These are phyloP conservation scores for Sporobolus alterniflorus DNA, from an alignment of 202 grass and related monocot species.

Conservation along the genomic window DNA sequence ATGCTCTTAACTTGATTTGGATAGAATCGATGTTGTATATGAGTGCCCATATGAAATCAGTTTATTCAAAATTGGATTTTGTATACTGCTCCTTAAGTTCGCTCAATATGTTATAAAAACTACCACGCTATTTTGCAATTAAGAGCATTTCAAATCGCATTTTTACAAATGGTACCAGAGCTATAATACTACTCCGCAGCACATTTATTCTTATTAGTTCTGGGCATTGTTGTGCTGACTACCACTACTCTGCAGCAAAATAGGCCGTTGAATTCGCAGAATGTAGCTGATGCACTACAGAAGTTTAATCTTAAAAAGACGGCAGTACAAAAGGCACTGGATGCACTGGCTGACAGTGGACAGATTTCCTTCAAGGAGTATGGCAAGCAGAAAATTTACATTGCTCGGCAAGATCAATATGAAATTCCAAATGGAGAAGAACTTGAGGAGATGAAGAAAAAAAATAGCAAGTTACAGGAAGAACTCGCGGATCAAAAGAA, in stretches of 20 bases:
- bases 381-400: constrained; percentile 95
- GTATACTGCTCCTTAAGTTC: not conserved
- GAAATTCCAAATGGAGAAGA: constrained; percentile 89
- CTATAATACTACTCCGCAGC: not conserved
- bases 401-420: constrained; percentile 95
- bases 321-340: constrained; percentile 86
- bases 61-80: constrained; percentile 10
- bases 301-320: constrained; percentile 98
- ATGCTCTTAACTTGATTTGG: not conserved
- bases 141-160: not conserved
- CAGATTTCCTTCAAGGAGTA: constrained; percentile 99
- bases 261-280: constrained; percentile 96
- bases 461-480: constrained; percentile 79
- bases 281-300: constrained; percentile 87
- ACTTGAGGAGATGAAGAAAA: constrained; percentile 91
- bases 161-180: not conserved
- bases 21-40: not conserved
- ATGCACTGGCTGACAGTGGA: constrained; percentile 79
- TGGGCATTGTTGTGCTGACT: constrained; percentile 1
- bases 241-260: constrained; percentile 74
- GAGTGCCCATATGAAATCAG: not conserved
- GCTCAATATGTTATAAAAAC: not conserved
- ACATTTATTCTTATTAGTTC: constrained; percentile 3
- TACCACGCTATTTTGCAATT: not conserved
- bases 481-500: constrained; percentile 82